A percentile compares a stretch with the other conserved stretches of the same genome.
These are phyloP conservation scores for Carex littledalei DNA, from an alignment of 176 grass and related monocot species.

Conservation along the genomic window DNA sequence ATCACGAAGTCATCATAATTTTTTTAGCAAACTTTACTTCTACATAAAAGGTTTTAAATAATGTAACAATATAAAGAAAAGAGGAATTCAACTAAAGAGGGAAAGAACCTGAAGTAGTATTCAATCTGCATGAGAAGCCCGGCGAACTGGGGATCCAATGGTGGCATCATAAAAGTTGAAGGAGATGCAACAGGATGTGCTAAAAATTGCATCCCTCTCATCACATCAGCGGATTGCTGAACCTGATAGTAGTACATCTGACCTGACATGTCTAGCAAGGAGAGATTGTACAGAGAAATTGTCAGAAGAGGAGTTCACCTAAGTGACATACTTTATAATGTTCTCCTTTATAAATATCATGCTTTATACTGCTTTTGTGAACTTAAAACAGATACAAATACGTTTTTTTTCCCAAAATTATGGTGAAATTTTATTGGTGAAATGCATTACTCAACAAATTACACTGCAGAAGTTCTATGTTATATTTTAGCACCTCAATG, in stretches of 20 bases:
- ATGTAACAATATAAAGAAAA: background rate
- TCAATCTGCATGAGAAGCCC: conserved; percentile 66
- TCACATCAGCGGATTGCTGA: conserved; percentile 29
- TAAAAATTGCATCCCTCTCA: conserved; percentile 45
- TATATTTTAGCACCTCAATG: background rate
- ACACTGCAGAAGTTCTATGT: background rate
- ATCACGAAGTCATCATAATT: background rate
- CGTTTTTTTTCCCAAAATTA: background rate
- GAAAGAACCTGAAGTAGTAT: conserved; percentile 82
- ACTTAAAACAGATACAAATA: background rate
- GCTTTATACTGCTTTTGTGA: conserved; percentile 1
- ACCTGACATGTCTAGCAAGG: conserved; percentile 43
- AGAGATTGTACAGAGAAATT: conserved; percentile 21
- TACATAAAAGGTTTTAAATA: background rate
- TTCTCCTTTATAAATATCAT: background rate
- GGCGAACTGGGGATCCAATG: conserved; percentile 31
- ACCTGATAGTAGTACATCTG: conserved; percentile 46
- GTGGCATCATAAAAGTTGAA: conserved; percentile 34
- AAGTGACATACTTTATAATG: background rate
- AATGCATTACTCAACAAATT: background rate
- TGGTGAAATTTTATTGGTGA: background rate
- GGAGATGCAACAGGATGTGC: conserved; percentile 36
- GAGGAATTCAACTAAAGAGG: background rate
- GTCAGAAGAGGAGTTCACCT: background rate
- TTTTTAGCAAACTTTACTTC: background rate